Conservation (phyloP, 805 yeast genomes). For the Nakazawaea laoshanensis region DNA sequence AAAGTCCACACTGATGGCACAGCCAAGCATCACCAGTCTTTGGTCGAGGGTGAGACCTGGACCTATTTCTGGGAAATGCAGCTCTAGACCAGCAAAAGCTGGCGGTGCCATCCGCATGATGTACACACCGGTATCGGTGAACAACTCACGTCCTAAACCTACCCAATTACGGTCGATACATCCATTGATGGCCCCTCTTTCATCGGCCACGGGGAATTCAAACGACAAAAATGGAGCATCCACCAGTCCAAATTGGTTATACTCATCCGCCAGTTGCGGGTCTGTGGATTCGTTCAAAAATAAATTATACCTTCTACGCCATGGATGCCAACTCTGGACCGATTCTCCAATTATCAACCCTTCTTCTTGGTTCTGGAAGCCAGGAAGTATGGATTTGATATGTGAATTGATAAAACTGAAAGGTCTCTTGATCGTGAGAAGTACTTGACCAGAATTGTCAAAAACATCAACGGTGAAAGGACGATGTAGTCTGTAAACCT, state of each 20-base stretch:
- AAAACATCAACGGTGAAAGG: conserved; percentile 74
- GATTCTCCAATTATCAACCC: conserved; percentile 68
- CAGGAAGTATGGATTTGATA: conserved; percentile 65
- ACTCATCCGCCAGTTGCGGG: conserved; percentile 20
- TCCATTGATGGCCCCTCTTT: conserved; percentile 50
- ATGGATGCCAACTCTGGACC: conserved; percentile 88
- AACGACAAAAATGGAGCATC: conserved; percentile 85
- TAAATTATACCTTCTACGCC: conserved; percentile 85
- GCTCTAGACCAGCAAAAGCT: conserved; percentile 52
- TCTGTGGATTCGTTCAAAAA: conserved; percentile 32
- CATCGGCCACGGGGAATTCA: conserved; percentile 71
- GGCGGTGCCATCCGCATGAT: conserved; percentile 74
- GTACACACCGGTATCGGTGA: conserved; percentile 93
- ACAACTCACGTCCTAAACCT: conserved; percentile 85
- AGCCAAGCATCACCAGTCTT: conserved; percentile 78
- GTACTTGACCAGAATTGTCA: conserved; percentile 50
- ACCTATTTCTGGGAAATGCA: conserved; percentile 37
- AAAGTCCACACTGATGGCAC: conserved; percentile 88
- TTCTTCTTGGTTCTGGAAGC: conserved; percentile 29
- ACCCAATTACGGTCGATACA: conserved; percentile 91
- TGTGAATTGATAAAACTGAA: conserved; percentile 87
- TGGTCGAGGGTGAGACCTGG: conserved; percentile 59
- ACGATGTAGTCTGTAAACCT: conserved; percentile 75
- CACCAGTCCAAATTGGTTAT: conserved; percentile 76
- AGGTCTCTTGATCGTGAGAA: conserved; percentile 68